A percentile compares a stretch with the other conserved stretches of the same genome.
Conservation (phyloP, 1,284 basidiomycete genomes). For the Cutaneotrichosporon spelunceum region DNA sequence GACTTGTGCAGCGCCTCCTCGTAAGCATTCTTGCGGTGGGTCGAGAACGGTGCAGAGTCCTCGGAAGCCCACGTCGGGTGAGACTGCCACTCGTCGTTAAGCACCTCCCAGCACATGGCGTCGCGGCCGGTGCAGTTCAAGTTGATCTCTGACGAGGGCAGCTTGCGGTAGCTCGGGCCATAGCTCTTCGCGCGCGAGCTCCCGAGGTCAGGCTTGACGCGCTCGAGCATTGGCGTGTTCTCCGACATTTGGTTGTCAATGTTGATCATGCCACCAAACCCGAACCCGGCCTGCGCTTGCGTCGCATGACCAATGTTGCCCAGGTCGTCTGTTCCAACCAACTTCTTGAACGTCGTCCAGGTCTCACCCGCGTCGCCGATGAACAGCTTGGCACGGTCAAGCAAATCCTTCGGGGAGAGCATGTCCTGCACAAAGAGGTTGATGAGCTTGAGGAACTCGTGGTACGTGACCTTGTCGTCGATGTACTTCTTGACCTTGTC, state of each 20-base stretch:
- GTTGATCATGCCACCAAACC: constrained; percentile 51
- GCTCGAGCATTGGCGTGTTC: constrained; percentile 61
- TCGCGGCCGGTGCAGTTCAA: constrained; percentile 92
- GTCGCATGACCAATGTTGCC: constrained; percentile 74
- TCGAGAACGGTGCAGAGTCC: constrained; percentile 87
- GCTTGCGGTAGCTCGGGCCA: constrained; percentile 88
- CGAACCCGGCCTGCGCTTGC: constrained; percentile 55
- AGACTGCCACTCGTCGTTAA: constrained; percentile 95
- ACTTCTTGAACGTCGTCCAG: constrained; percentile 78
- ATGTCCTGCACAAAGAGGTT: constrained; percentile 94
- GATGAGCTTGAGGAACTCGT: constrained; percentile 92
- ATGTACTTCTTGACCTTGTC: constrained; percentile 84
- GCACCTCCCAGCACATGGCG: constrained; percentile 89
- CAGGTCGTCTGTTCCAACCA: constrained; percentile 71
- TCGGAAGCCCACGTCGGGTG: constrained; percentile 96
- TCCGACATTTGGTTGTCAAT: constrained; percentile 55
- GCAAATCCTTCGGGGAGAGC: constrained; percentile 78
- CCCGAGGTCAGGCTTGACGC: constrained; percentile 57
- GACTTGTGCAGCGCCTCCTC: constrained; percentile 95
- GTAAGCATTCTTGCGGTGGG: constrained; percentile 95
- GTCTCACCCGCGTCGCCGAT: constrained; percentile 71
- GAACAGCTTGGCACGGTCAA: constrained; percentile 76
- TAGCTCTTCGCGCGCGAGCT: constrained; percentile 50
- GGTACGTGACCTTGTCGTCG: constrained; percentile 81
- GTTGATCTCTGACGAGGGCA: constrained; percentile 81